phyloP scores from a whole-genome alignment of 805 yeast genomes.

The Zygosaccharomyces bisporus region DNA sequence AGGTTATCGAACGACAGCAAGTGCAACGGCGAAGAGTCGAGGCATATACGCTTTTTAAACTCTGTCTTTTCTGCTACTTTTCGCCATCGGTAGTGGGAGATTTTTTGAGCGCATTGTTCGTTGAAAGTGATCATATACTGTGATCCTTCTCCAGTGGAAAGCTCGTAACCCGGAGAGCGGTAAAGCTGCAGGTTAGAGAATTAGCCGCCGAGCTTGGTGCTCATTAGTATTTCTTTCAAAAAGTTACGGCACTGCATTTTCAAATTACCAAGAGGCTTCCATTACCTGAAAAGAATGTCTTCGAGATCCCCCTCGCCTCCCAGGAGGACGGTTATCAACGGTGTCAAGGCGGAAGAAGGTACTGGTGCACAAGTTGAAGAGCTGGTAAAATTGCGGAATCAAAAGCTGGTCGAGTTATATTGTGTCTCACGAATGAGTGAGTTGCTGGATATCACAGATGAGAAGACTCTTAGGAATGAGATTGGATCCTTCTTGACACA shows the following conservation, averaged over 20 bases:
- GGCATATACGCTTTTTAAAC: neutral
- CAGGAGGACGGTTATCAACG: slow-evolving; percentile 11
- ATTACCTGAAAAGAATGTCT: slow-evolving; percentile 9
- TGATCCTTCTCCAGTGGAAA: too few species aligned
- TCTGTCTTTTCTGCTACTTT: slow-evolving; percentile 1
- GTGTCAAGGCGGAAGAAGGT: slow-evolving; percentile 8
- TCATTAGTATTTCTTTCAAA: neutral
- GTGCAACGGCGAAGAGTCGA: neutral
- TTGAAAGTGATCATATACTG: neutral
- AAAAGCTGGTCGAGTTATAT: slow-evolving; percentile 59
- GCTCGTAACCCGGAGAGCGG: slow-evolving; percentile 1
- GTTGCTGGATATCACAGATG: slow-evolving; percentile 40
- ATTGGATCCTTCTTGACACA: slow-evolving; percentile 46
- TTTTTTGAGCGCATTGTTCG: slow-evolving; percentile 7
- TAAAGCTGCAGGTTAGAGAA: neutral
- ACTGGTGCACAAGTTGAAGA: slow-evolving; percentile 24
- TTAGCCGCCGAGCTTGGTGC: neutral
- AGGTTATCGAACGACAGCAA: neutral
- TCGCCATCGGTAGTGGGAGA: slow-evolving; percentile 6
- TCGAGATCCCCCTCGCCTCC: slow-evolving; percentile 19
- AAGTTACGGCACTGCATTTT: neutral
- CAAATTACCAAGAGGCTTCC: neutral
- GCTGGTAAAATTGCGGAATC: slow-evolving; percentile 49
- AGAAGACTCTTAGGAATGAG: slow-evolving; percentile 39
- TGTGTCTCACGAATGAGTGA: slow-evolving; percentile 53